Conservation (phyloP, 176 grass and related monocot genomes). For the Tillandsia leiboldiana region DNA sequence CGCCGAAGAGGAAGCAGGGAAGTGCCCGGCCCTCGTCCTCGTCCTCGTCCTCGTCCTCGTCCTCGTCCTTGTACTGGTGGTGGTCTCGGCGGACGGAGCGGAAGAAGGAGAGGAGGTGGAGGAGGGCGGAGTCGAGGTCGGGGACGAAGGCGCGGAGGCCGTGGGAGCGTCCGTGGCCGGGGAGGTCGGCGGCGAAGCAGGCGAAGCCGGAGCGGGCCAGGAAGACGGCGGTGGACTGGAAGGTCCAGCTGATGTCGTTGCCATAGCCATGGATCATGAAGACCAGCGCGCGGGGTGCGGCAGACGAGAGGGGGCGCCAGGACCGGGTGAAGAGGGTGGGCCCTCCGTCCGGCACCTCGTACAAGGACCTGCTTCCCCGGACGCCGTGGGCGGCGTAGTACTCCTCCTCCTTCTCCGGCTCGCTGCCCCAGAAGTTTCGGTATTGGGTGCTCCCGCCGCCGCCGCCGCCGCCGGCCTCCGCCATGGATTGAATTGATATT, state of each 20-base stretch:
- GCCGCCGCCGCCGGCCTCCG: slow-evolving; percentile 11
- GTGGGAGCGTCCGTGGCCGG: slow-evolving; percentile 70
- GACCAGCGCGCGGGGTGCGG: slow-evolving; percentile 39
- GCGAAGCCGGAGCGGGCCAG: slow-evolving; percentile 65
- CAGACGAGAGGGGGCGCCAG: slow-evolving; percentile 31
- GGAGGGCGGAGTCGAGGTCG: slow-evolving; percentile 40
- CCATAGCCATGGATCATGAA: slow-evolving; percentile 95
- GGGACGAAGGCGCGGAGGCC: slow-evolving; percentile 72
- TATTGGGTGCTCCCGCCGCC: neutral
- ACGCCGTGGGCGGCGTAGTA: slow-evolving; percentile 59
- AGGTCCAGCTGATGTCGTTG: slow-evolving; percentile 91
- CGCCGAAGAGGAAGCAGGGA: slow-evolving; percentile 65
- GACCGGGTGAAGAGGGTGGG: slow-evolving; percentile 58
- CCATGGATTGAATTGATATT: slow-evolving; percentile 2
- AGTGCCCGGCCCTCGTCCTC: slow-evolving; percentile 23
- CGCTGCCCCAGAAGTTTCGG: slow-evolving; percentile 64
- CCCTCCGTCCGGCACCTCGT: slow-evolving; percentile 22
- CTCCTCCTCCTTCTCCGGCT: slow-evolving; percentile 47
- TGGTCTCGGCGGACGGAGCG: slow-evolving; percentile 22
- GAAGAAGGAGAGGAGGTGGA: slow-evolving; percentile 60
- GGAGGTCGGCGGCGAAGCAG: slow-evolving; percentile 85
- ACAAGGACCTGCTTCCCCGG: slow-evolving; percentile 41
- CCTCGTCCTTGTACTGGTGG: neutral
- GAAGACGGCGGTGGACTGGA: slow-evolving; percentile 73
- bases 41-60: slow-evolving; percentile 25